Percentiles rank a stretch among this genome's conserved stretches.
Conservation (phyloP, 1,284 basidiomycete genomes). For the Naganishia liquefaciens region DNA sequence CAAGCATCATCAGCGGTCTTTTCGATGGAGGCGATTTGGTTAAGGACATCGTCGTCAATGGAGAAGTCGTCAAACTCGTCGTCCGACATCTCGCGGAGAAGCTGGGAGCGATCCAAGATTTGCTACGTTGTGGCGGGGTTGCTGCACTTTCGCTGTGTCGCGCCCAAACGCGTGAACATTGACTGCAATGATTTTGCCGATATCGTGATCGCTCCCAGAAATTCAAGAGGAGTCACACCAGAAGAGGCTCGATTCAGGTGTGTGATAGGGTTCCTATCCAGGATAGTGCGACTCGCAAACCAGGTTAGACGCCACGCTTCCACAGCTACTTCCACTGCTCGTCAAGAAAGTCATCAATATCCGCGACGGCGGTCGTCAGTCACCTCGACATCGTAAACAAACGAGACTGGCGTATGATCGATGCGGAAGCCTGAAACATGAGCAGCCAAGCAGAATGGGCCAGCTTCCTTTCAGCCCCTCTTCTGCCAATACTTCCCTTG, state of each 20-base stretch:
- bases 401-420: background rate
- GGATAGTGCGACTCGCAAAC: too few relatives aligned
- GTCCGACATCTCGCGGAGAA: conserved; percentile 11
- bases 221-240: background rate
- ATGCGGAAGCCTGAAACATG: background rate
- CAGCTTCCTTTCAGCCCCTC: too few relatives aligned
- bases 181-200: too few relatives aligned
- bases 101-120: background rate
- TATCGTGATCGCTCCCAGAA: too few relatives aligned
- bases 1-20: background rate
- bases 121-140: background rate
- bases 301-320: too few relatives aligned
- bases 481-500: too few relatives aligned
- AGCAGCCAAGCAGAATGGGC: background rate
- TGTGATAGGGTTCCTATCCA: too few relatives aligned
- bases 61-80: conserved; percentile 26
- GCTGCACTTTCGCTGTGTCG: background rate
- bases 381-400: background rate
- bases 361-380: background rate
- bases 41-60: conserved; percentile 14
- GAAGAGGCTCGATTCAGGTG: too few relatives aligned
- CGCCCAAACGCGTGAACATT: too few relatives aligned
- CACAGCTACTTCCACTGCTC: too few relatives aligned
- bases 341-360: too few relatives aligned
- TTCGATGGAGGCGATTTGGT: conserved; percentile 19